A percentile compares a stretch with the other conserved stretches of the same genome.
These are phyloP conservation scores for Thymus quinquecostatus DNA, from an alignment of 257 asterid genomes.

Conservation along the genomic window DNA sequence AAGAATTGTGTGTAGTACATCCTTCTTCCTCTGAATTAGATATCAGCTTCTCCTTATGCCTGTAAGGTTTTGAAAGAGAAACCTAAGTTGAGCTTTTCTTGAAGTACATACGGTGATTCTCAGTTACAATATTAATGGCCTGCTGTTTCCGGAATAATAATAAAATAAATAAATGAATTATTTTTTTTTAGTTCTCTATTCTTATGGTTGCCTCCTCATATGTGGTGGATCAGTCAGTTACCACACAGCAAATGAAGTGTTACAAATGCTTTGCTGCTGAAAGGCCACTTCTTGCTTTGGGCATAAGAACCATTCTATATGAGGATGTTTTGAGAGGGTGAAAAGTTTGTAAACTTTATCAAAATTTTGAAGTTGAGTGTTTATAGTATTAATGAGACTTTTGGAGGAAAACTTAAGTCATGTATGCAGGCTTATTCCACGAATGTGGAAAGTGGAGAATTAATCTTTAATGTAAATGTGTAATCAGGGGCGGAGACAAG, in stretches of 20 bases:
- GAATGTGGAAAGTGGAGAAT: conserved; percentile 5
- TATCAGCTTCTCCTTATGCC: not conserved
- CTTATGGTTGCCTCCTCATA: not conserved
- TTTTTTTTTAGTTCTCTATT: not conserved
- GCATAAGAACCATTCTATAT: not conserved
- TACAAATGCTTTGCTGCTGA: not conserved
- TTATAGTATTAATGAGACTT: not conserved
- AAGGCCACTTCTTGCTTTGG: not conserved
- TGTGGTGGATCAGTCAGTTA: not conserved
- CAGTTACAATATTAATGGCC: not conserved
- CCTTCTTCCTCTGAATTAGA: not conserved
- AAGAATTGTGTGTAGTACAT: not conserved
- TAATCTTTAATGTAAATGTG: not conserved
- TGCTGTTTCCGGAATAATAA: not conserved
- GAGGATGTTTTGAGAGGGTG: not conserved
- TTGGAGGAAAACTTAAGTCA: not conserved
- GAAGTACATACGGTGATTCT: not conserved
- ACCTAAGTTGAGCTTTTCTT: not conserved
- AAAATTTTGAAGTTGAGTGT: not conserved
- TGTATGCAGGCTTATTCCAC: not conserved
- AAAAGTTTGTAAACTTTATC: not conserved
- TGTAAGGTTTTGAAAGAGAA: not conserved
- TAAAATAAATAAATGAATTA: not conserved
- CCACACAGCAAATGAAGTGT: conserved; percentile 2
- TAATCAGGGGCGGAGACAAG: no score